phyloP scores from a whole-genome alignment of 306 rosid genomes.

The Trifolium subterraneum region DNA sequence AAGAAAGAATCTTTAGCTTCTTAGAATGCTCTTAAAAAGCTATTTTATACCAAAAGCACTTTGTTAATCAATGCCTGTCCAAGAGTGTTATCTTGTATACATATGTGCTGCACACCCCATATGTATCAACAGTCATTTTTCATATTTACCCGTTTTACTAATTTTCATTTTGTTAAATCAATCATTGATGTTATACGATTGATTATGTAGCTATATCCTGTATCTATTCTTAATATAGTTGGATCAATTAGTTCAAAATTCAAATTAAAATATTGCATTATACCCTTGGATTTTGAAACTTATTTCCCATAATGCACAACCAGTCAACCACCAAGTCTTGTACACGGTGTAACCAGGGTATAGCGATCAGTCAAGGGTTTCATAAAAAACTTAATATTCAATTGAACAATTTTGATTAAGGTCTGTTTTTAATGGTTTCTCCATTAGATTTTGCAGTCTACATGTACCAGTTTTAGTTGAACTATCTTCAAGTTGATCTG shows the following conservation, averaged over 20 bases:
- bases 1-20: conserved; percentile 18
- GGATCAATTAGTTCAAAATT: too few relatives aligned
- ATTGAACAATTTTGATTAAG: background rate
- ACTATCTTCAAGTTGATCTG: background rate
- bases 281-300: too few relatives aligned
- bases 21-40: background rate
- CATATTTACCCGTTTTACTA: background rate
- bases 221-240: too few relatives aligned
- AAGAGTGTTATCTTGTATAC: background rate
- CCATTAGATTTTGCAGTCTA: background rate
- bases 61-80: background rate
- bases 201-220: background rate
- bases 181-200: background rate
- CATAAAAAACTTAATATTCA: background rate
- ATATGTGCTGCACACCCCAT: background rate
- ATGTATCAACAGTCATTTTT: background rate
- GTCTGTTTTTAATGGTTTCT: background rate
- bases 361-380: background rate
- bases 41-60: conserved; percentile 16
- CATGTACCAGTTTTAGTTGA: background rate
- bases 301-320: background rate
- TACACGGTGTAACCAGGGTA: background rate
- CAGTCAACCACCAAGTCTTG: background rate
- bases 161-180: background rate
- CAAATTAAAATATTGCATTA: too few relatives aligned